Conservation (phyloP, 2,329 filamentous ascomycete genomes). For the Albophoma yamanashiensis region DNA sequence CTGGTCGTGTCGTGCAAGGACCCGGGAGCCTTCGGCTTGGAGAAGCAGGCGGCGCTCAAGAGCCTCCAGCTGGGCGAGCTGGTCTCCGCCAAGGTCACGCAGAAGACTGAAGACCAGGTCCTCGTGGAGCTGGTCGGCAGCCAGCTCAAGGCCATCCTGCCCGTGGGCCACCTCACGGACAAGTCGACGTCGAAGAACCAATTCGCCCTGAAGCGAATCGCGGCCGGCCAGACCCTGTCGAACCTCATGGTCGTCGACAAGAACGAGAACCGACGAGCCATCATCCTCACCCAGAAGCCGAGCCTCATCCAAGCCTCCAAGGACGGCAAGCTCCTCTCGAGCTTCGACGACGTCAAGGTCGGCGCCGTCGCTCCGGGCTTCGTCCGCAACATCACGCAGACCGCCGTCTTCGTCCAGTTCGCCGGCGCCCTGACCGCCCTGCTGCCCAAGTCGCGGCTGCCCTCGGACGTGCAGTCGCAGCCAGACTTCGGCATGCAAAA, state of each 20-base stretch:
- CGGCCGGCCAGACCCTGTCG: slow-evolving; percentile 71
- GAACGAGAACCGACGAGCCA: slow-evolving; percentile 61
- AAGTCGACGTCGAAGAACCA: slow-evolving; percentile 70
- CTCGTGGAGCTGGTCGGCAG: slow-evolving; percentile 65
- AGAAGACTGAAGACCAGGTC: slow-evolving; percentile 67
- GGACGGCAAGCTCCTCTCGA: slow-evolving; percentile 58
- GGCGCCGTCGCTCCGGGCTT: slow-evolving; percentile 66
- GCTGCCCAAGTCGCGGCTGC: slow-evolving; percentile 67
- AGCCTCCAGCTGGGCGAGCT: slow-evolving; percentile 62
- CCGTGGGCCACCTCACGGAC: slow-evolving; percentile 72
- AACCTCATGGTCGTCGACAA: slow-evolving; percentile 85
- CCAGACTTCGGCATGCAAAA: slow-evolving; percentile 71
- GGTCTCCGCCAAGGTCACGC: slow-evolving; percentile 69
- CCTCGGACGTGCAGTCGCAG: slow-evolving; percentile 55
- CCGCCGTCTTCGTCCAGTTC: slow-evolving; percentile 84
- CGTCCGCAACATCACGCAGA: slow-evolving; percentile 71
- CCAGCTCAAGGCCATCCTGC: slow-evolving; percentile 68
- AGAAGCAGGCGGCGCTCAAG: slow-evolving; percentile 68
- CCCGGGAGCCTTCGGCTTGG: slow-evolving; percentile 61
- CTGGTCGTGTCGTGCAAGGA: slow-evolving; percentile 92
- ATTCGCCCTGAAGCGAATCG: slow-evolving; percentile 67
- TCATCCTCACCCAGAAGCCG: slow-evolving; percentile 73
- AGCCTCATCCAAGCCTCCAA: slow-evolving; percentile 68
- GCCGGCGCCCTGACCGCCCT: slow-evolving; percentile 66
- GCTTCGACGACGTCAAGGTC: slow-evolving; percentile 60